A percentile compares a stretch with the other conserved stretches of the same genome.
phyloP scores from a whole-genome alignment of 1,284 basidiomycete genomes.

The Meripilus lineatus region DNA sequence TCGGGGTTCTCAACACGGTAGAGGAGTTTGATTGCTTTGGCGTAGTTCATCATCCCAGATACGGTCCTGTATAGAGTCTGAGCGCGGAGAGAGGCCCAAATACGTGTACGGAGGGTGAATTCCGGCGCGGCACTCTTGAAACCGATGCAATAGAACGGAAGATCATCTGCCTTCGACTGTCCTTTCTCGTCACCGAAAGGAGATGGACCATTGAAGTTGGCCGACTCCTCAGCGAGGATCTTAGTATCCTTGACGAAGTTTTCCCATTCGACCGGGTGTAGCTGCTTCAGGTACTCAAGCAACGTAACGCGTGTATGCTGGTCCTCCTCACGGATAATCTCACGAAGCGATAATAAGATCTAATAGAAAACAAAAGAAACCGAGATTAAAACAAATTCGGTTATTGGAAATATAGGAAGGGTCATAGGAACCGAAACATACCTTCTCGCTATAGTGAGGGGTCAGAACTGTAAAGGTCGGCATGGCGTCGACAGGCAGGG shows the following conservation, averaged over 20 bases:
- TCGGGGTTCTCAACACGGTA: conserved; percentile 99
- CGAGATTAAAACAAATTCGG: background rate
- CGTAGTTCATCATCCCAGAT: conserved; percentile 99
- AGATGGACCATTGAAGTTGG: conserved; percentile 76
- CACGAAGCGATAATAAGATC: conserved; percentile 88
- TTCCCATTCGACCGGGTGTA: conserved; percentile 98
- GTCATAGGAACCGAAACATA: conserved; percentile 23
- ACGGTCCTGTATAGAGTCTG: conserved; percentile 99
- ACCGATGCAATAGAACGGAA: conserved; percentile 98
- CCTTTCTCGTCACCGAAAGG: conserved; percentile 89
- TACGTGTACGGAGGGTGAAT: conserved; percentile 97
- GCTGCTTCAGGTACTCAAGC: conserved; percentile 95
- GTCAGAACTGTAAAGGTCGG: conserved; percentile 95
- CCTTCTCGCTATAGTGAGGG: conserved; percentile 95
- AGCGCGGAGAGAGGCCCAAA: conserved; percentile 97
- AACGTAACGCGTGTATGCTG: conserved; percentile 93
- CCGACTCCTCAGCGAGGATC: conserved; percentile 95
- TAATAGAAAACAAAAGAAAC: conserved; percentile 22
- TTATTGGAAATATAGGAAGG: background rate
- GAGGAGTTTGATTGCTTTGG: conserved; percentile 99
- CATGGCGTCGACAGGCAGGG: conserved; percentile 93
- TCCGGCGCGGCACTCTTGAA: conserved; percentile 99
- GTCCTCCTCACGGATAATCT: conserved; percentile 96
- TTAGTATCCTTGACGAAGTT: conserved; percentile 99
- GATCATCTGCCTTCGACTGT: conserved; percentile 83